These are phyloP conservation scores for Pilatotrama ljubarskyi DNA, from an alignment of 768 basidiomycete genomes.

Conservation along the genomic window DNA sequence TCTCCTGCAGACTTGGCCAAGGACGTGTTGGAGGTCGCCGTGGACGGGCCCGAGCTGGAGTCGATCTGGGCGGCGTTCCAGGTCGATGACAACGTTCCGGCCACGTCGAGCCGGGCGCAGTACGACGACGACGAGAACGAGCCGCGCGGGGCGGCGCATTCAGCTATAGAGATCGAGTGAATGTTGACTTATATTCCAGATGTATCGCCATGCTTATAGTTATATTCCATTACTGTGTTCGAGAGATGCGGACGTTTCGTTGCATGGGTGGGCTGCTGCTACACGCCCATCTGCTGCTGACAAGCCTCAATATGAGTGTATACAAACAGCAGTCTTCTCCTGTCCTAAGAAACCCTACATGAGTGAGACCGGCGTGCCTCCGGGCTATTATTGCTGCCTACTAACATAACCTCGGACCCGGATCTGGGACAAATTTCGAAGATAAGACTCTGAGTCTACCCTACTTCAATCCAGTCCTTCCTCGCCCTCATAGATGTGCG, in stretches of 20 bases:
- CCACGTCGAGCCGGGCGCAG: not conserved
- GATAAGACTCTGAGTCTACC: too few species aligned
- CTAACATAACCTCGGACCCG: too few species aligned
- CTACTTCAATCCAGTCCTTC: too few species aligned
- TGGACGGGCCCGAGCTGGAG: slow-evolving; percentile 34
- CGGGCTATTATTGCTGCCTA: too few species aligned
- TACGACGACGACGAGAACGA: not conserved
- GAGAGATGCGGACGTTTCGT: not conserved
- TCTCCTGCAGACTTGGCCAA: slow-evolving; percentile 28
- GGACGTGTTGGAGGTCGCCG: slow-evolving; percentile 32
- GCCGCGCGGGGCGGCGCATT: not conserved
- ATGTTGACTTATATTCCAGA: not conserved
- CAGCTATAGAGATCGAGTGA: slow-evolving; percentile 1
- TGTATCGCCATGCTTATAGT: not conserved
- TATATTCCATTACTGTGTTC: not conserved
- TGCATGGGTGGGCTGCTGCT: slow-evolving; percentile 27
- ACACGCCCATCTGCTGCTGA: not conserved
- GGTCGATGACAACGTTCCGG: slow-evolving; percentile 1
- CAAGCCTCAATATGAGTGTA: too few species aligned
- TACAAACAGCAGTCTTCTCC: too few species aligned
- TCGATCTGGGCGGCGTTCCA: slow-evolving; percentile 34
- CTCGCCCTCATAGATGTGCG: too few species aligned
- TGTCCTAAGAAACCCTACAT: too few species aligned
- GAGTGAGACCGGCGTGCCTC: too few species aligned
- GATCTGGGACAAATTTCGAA: too few species aligned